Evolutionary conservation across 1,284 basidiomycete genomes (phyloP).

Genomic region (Pisolithus thermaeus): DNA sequence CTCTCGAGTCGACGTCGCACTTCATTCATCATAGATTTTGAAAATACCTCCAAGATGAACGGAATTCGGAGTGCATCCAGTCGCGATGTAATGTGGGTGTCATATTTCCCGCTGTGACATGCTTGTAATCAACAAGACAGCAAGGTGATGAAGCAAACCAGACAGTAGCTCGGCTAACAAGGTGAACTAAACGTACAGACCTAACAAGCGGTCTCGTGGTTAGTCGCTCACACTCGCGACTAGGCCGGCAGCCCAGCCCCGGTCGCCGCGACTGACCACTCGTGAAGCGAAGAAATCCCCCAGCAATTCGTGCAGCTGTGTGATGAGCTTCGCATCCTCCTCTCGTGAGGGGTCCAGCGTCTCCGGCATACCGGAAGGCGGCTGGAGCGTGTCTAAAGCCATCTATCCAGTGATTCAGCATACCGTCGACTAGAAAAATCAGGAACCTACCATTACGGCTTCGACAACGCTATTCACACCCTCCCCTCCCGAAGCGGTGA

Average conservation of each 20-base stretch:
- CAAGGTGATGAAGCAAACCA: neutral
- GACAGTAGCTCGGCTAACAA: neutral
- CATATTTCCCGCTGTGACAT: too few relatives aligned
- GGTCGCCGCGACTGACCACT: conserved; percentile 42
- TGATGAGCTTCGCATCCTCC: conserved; percentile 41
- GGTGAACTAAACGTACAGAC: neutral
- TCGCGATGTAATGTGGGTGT: too few relatives aligned
- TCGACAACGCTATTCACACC: conserved; percentile 38
- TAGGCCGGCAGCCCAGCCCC: conserved; percentile 54
- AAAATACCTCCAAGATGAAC: neutral
- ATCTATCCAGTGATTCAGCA: conserved; percentile 32
- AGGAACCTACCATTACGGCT: conserved; percentile 49
- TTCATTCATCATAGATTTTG: neutral
- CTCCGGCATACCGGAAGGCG: conserved; percentile 50
- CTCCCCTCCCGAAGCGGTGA: conserved; percentile 34
- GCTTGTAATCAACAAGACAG: neutral
- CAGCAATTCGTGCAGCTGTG: conserved; percentile 46
- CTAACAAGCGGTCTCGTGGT: conserved; percentile 5
- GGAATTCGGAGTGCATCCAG: neutral
- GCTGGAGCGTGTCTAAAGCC: conserved; percentile 53
- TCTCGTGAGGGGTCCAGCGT: conserved; percentile 44
- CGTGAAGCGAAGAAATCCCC: conserved; percentile 58
- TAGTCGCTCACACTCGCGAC: conserved; percentile 31
- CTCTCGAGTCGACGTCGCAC: neutral
- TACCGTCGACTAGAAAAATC: neutral